Evolutionary conservation across 257 asterid genomes (phyloP), one percentile per base, ranked within the genome.

Genomic region (Cordia subcordata): DNA sequence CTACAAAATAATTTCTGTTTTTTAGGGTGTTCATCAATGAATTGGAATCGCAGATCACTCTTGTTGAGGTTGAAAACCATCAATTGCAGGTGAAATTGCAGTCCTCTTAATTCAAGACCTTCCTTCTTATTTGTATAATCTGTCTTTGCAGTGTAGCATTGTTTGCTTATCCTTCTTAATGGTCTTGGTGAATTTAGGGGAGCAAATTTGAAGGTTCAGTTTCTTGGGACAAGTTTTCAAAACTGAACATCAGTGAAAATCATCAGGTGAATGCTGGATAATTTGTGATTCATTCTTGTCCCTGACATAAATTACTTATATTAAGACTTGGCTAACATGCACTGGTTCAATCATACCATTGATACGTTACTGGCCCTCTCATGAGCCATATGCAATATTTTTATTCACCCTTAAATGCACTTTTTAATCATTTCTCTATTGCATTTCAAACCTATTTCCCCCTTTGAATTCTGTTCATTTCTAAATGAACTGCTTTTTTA

Each of bases 21-120:
- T 76, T 75, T 77, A 93, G 99, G 95, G 78, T 77, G 64, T 93
- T 93, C 68, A 71, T 82, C 66, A 65, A 58, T 70, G 92, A 76
- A 75, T 74, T 77, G 45, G 85, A 82, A 56, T 63, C 85, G 64
- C 67, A 69, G 73, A 65, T 75, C 49, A 68, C 58, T 76, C 79
- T 84, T 71, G 77, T 69, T 69, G 70, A 76, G 67, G 64, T 76
- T 63, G 88, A 63, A 79, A 85, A 75, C 61, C 81, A 62, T 71
- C 77, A 12, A 64, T 60, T 65, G 53, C 85, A 82, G 75, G 96
- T 89, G 77, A 81, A 72, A 49, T 52, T 49, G 50, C 60, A 51
- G 65, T 58, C 55, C 64, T 74, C 60, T 63, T 49, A n/a, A 37
- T 27, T 17, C 39, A 42, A 46, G 35, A 47, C 45, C 68, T 67